phyloP scores from a whole-genome alignment of 2,329 filamentous ascomycete genomes.

The Hirsutella rhossiliensis region DNA sequence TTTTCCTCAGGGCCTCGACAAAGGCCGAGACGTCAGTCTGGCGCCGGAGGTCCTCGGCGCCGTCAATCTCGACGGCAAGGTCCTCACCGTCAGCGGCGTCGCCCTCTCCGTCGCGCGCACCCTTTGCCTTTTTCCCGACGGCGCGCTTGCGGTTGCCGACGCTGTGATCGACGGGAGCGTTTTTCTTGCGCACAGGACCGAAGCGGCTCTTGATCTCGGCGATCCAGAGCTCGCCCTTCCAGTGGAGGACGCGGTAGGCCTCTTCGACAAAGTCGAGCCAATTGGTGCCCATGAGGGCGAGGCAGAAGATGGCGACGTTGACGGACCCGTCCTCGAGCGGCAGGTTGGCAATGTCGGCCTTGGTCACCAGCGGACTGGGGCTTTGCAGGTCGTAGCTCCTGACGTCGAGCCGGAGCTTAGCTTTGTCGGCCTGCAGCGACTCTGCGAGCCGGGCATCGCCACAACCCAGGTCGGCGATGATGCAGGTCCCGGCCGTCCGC shows the following conservation, averaged over 20 bases:
- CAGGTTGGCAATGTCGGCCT: conserved; percentile 78
- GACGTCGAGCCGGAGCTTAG: conserved; percentile 60
- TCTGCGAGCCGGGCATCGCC: conserved; percentile 77
- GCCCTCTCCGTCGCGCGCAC: conserved; percentile 28
- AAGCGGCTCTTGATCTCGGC: conserved; percentile 96
- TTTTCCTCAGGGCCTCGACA: conserved; percentile 64
- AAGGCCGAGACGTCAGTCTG: conserved; percentile 85
- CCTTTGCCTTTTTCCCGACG: conserved; percentile 34
- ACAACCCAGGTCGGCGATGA: conserved; percentile 84
- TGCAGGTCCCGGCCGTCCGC: conserved; percentile 58
- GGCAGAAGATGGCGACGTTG: conserved; percentile 87
- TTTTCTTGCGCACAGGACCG: conserved; percentile 23
- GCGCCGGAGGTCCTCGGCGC: conserved; percentile 45
- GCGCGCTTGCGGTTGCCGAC: conserved; percentile 56
- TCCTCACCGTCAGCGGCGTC: conserved; percentile 40
- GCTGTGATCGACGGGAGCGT: conserved; percentile 46
- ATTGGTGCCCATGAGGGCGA: conserved; percentile 97
- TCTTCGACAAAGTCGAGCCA: conserved; percentile 97
- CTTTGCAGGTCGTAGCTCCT: conserved; percentile 80
- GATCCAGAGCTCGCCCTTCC: conserved; percentile 94
- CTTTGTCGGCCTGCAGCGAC: conserved; percentile 49
- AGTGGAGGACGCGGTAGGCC: conserved; percentile 79
- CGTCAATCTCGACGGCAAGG: conserved; percentile 60
- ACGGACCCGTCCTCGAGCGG: conserved; percentile 64
- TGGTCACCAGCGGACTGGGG: conserved; percentile 64